Conservation (phyloP, 2,329 filamentous ascomycete species). For the Aspergillus quadricinctus region DNA sequence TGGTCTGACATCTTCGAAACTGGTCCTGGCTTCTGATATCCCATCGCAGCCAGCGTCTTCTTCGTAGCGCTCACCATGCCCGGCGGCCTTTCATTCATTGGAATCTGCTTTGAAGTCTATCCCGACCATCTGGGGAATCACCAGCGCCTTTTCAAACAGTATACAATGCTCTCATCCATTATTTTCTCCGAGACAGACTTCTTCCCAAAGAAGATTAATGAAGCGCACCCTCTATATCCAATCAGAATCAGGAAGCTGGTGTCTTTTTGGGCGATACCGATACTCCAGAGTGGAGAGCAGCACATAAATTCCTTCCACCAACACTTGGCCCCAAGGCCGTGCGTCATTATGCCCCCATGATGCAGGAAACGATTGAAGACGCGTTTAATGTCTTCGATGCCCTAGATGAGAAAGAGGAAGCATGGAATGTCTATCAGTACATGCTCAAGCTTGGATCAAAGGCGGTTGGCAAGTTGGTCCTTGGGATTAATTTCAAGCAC, state of each 20-base stretch:
- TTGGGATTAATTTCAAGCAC: conserved; percentile 45
- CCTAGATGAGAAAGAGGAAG: conserved; percentile 45
- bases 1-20: conserved; percentile 52
- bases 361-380: conserved; percentile 53
- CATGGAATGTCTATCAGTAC: conserved; percentile 48
- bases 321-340: conserved; percentile 58
- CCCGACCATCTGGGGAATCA: conserved; percentile 58
- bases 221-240: conserved; percentile 26
- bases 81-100: conserved; percentile 46
- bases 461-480: conserved; percentile 42
- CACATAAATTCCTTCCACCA: conserved; percentile 61
- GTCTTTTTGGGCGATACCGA: conserved; percentile 33
- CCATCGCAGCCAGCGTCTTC: conserved; percentile 47
- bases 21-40: conserved; percentile 49
- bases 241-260: conserved; percentile 24
- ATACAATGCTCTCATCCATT: conserved; percentile 44
- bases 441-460: conserved; percentile 48
- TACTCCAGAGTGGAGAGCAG: conserved; percentile 33
- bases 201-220: conserved; percentile 51
- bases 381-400: conserved; percentile 46
- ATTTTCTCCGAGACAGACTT: conserved; percentile 48
- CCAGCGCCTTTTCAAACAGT: conserved; percentile 50
- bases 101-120: conserved; percentile 53
- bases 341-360: conserved; percentile 56
- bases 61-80: conserved; percentile 57